phyloP scores from a whole-genome alignment of 176 grass and related monocot genomes.

The Hordeum marinum region DNA sequence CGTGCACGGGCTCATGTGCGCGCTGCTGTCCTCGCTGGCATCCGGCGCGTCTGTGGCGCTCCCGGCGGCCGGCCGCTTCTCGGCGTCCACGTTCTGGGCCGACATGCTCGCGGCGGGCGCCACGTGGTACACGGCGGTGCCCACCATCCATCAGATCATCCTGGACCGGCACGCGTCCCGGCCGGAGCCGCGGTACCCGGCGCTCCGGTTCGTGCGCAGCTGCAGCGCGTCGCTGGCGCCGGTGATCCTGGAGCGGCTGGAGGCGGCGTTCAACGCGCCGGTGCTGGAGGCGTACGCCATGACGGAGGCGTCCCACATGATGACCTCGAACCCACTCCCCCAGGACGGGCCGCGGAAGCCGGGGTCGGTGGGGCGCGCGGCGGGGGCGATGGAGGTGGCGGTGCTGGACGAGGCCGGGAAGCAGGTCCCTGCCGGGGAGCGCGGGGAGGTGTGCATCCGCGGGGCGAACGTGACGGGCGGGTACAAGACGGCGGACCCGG shows the following conservation, averaged over 20 bases:
- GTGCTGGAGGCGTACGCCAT: constrained; percentile 95
- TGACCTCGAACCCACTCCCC: constrained; percentile 79
- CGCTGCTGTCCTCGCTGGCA: constrained; percentile 51
- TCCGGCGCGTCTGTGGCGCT: constrained; percentile 62
- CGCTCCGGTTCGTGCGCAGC: constrained; percentile 85
- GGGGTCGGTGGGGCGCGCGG: constrained; percentile 58
- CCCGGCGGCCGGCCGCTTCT: constrained; percentile 62
- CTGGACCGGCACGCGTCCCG: constrained; percentile 54
- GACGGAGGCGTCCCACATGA: constrained; percentile 88
- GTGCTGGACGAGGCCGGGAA: constrained; percentile 54
- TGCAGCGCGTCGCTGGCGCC: constrained; percentile 95
- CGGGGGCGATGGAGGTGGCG: constrained; percentile 63
- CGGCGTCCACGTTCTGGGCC: constrained; percentile 79
- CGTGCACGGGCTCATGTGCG: constrained; percentile 80
- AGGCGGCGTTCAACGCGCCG: constrained; percentile 56
- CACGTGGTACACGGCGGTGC: constrained; percentile 95
- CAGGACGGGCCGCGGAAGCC: constrained; percentile 51
- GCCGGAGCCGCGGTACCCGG: constrained; percentile 37
- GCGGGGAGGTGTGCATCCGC: constrained; percentile 84
- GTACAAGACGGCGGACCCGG: constrained; percentile 51
- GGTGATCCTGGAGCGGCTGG: constrained; percentile 54
- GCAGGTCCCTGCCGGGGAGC: neutral
- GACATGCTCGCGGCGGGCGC: constrained; percentile 59
- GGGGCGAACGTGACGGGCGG: constrained; percentile 69
- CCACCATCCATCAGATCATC: constrained; percentile 95